Conservation (phyloP, 768 basidiomycete genomes). For the Hygrocybe punicea region DNA sequence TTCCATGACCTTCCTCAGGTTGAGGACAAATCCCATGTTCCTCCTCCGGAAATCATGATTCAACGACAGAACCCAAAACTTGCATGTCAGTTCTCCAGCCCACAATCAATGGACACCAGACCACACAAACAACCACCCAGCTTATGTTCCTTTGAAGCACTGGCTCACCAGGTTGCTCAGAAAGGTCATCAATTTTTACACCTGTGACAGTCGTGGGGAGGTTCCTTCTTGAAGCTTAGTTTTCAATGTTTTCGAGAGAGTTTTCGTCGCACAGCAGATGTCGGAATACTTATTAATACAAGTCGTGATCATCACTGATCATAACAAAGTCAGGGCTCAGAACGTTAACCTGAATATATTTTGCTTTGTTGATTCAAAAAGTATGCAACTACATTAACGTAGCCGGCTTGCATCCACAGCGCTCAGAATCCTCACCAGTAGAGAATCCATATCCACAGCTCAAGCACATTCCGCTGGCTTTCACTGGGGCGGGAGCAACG, state of each 20-base stretch:
- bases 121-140: neutral
- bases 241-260: too few relatives aligned
- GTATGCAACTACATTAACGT: neutral
- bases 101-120: neutral
- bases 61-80: neutral
- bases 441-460: slow-evolving; percentile 10
- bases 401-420: slow-evolving; percentile 8
- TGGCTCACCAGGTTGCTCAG: neutral
- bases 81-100: neutral
- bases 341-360: neutral
- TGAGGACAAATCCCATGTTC: neutral
- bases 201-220: neutral
- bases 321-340: too few relatives aligned
- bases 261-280: too few relatives aligned
- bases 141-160: neutral
- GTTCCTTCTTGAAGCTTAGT: too few relatives aligned
- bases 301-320: too few relatives aligned
- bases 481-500: neutral
- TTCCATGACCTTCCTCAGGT: neutral
- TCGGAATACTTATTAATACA: too few relatives aligned
- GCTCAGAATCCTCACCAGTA: neutral
- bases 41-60: neutral
- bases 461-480: neutral
- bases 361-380: neutral
- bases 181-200: neutral